phyloP scores from a whole-genome alignment of 352 stramenopile genomes.

The Pythium insidiosum region DNA sequence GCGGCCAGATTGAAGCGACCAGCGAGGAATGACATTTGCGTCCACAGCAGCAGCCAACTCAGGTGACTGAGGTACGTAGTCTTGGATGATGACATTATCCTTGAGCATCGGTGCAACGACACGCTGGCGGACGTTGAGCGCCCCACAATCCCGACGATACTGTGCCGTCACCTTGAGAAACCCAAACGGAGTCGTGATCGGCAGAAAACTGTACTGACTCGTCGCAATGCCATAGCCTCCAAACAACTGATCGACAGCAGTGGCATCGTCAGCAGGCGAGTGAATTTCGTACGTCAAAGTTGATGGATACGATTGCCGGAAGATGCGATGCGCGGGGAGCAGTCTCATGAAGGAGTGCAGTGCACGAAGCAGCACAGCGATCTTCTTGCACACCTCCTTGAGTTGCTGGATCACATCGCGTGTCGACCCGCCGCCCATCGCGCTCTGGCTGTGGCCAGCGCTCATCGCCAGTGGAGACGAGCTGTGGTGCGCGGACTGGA shows the following conservation, averaged over 20 bases:
- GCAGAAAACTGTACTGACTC: slow-evolving; percentile 65
- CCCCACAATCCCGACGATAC: slow-evolving; percentile 57
- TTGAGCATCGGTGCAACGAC: slow-evolving; percentile 43
- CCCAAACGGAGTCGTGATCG: slow-evolving; percentile 73
- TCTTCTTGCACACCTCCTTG: slow-evolving; percentile 75
- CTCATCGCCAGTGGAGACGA: too few relatives aligned
- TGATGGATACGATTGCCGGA: slow-evolving; percentile 55
- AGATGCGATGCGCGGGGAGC: slow-evolving; percentile 63
- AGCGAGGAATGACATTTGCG: background rate
- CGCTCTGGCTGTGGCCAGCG: slow-evolving; percentile 2
- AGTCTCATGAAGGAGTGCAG: slow-evolving; percentile 75
- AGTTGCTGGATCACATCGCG: slow-evolving; percentile 75
- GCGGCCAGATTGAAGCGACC: slow-evolving; percentile 3
- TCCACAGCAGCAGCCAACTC: slow-evolving; percentile 16
- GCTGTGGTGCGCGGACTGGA: slow-evolving; percentile 12
- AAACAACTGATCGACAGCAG: slow-evolving; percentile 18
- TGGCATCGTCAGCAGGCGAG: slow-evolving; percentile 9
- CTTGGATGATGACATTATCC: slow-evolving; percentile 78
- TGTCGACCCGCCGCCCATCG: slow-evolving; percentile 9
- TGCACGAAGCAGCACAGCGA: slow-evolving; percentile 59
- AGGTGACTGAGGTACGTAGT: slow-evolving; percentile 71
- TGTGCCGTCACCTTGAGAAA: slow-evolving; percentile 52
- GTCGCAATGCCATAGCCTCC: slow-evolving; percentile 31
- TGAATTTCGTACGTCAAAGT: slow-evolving; percentile 58
- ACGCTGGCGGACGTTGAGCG: slow-evolving; percentile 25